Evolutionary conservation across 441 rosid genomes (phyloP).

Genomic region (Populus hybrid): DNA sequence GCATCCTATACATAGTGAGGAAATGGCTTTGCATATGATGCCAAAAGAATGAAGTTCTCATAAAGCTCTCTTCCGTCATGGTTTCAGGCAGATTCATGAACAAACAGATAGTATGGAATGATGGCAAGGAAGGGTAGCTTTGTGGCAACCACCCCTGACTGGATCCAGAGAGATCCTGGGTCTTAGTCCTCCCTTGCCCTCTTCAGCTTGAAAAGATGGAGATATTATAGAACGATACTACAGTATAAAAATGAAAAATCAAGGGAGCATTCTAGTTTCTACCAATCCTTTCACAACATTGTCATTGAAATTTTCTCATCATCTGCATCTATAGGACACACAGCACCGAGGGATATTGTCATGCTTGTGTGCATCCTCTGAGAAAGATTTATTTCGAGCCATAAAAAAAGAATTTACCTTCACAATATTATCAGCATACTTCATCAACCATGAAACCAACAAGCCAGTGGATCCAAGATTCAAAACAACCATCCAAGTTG

Average conservation of each 20-base stretch:
- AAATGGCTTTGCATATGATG: neutral
- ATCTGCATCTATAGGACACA: neutral
- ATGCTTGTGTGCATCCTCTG: neutral
- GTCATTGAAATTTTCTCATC: neutral
- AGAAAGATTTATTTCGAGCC: neutral
- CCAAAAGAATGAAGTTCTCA: neutral
- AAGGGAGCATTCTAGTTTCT: neutral
- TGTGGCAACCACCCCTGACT: neutral
- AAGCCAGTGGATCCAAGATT: constrained; percentile 82
- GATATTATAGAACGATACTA: neutral
- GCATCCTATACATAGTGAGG: neutral
- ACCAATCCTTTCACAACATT: neutral
- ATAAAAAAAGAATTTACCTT: constrained; percentile 40
- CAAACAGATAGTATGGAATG: neutral
- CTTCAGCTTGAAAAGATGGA: neutral
- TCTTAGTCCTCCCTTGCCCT: neutral
- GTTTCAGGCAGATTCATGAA: neutral
- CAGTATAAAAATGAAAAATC: neutral
- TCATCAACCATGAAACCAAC: constrained; percentile 85
- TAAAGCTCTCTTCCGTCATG: neutral
- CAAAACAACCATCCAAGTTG: constrained; percentile 86
- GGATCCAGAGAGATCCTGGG: neutral
- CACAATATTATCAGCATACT: constrained; percentile 78
- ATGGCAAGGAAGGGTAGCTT: neutral
- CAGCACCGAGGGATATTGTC: neutral